Conservation (phyloP, 306 rosid genomes). For the Corylus heterophylla region DNA sequence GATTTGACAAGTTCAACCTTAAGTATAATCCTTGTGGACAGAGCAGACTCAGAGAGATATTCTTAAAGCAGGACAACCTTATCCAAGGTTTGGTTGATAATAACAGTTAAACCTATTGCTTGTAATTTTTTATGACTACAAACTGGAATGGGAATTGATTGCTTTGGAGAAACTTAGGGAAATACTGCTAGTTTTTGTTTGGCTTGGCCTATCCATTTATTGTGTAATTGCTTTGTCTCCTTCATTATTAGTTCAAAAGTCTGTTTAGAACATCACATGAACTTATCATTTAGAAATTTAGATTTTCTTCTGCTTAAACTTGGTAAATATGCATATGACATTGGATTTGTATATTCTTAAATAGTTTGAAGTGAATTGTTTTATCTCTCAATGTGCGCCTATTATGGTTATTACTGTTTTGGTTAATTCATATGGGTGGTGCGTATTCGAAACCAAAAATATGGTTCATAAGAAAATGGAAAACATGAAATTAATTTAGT, state of each 20-base stretch:
- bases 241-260: not conserved
- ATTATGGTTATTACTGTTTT: not conserved
- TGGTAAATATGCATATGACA: not conserved
- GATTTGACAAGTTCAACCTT: conserved; percentile 91
- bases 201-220: not conserved
- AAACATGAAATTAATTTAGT: not conserved
- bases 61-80: conserved; percentile 91
- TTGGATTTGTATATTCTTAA: not conserved
- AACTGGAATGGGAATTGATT: conserved; percentile 11
- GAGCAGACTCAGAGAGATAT: conserved; percentile 92
- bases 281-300: not conserved
- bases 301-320: not conserved
- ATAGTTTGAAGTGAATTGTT: not conserved
- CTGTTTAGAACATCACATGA: not conserved
- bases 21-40: conserved; percentile 97
- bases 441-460: not conserved
- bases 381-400: not conserved
- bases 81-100: conserved; percentile 70
- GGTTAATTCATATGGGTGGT: not conserved
- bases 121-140: conserved; percentile 17
- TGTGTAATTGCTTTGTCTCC: not conserved
- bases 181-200: not conserved
- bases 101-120: conserved; percentile 16
- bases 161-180: conserved; percentile 23
- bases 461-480: not conserved